These are phyloP conservation scores for cucumber (Cucumis sativus) DNA, from an alignment of 306 rosid genomes.

Conservation along the genomic window Cucumber_9930_V3 NC_026656.2:4542501-4543000, in stretches of 20 bases:
- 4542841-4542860: neutral
- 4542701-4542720: neutral
- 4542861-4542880: neutral
- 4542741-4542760: neutral
- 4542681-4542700: neutral
- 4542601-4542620: no score
- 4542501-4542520: no score
- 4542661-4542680: neutral
- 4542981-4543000: no score
- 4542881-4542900: neutral
- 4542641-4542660: no score
- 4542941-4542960: no score
- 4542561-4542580: no score
- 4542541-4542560: no score
- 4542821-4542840: neutral
- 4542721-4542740: neutral
- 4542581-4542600: no score
- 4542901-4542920: no score
- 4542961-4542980: neutral
- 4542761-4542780: neutral
- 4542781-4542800: neutral
- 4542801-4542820: neutral
- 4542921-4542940: no score
- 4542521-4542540: no score
- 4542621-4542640: no score